Conservation (phyloP, 306 rosid genomes). For the Styphnolobium japonicum region DNA sequence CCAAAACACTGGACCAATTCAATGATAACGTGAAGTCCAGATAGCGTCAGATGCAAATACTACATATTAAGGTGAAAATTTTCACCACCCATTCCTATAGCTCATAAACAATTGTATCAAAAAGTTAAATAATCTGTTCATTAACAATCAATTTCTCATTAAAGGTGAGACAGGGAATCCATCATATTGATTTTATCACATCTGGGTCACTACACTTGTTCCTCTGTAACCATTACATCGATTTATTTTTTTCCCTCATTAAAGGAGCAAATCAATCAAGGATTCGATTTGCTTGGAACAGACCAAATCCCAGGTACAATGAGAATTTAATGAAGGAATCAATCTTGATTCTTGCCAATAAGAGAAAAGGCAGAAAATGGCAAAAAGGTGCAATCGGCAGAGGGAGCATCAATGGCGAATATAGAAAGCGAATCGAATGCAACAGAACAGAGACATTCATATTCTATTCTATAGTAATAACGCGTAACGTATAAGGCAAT, state of each 20-base stretch:
- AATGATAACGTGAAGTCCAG: not conserved
- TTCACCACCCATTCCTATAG: not conserved
- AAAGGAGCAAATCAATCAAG: not conserved
- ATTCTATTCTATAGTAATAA: too few species aligned
- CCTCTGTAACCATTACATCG: not conserved
- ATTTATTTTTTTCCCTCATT: too few species aligned
- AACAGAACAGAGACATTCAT: not conserved
- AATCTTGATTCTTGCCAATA: not conserved
- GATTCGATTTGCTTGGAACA: not conserved
- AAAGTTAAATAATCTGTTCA: not conserved
- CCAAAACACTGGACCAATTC: not conserved
- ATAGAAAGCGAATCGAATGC: constrained; percentile 1
- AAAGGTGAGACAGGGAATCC: not conserved
- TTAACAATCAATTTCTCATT: not conserved
- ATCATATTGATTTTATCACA: not conserved
- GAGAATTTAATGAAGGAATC: not conserved
- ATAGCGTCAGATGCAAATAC: not conserved
- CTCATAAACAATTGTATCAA: not conserved
- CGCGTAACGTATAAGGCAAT: too few species aligned
- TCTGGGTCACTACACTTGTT: not conserved
- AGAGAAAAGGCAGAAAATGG: not conserved
- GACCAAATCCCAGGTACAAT: not conserved
- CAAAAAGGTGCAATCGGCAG: not conserved
- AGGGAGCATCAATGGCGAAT: not conserved
- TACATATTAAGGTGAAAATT: not conserved